Base-by-base conservation (phyloP, 2,329 filamentous ascomycete species). In the Endoconidiophora polonica region DNA sequence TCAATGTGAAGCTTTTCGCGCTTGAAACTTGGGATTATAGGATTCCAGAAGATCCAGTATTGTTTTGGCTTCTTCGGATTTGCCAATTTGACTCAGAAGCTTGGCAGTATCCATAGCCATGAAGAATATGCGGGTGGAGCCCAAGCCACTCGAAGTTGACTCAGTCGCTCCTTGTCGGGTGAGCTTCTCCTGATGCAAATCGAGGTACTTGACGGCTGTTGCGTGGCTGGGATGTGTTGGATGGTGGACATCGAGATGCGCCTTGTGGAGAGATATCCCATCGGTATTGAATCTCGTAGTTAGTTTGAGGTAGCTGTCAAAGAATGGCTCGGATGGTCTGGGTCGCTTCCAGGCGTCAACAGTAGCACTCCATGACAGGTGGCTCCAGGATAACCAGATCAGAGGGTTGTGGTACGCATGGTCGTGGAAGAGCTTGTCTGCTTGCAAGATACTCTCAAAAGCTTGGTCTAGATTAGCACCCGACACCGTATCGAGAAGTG, bases 161-260 rank as follows among this genome's bases (percentile, higher is more conserved):
- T 10, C 29, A 33, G 6, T 33, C 7, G 29, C 29, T 33, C 39
- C 26, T n/a, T 18, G 26, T 16, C 20, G 39, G 16, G 18, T 10
- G 6, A 44, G 10, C 23, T 20, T 10, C 4, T 39, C 42, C 7
- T 46, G 44, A 23, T 56, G 46, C 1, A 56, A 53, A 4, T 60
- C 55, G 16, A 77, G 66, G 48, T 71, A 68, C 2, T 64, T 57
- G 9, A 77, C 56, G 0, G 75, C 75, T 1, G 65, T 64, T 2
- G 62, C 59, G 20, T 69, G 65, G 23, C 67, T 65, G 0, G 75
- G 74, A 2, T 63, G 62, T 0, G 68, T 69, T 0, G 75, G 75
- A 56, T 78, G 74, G 51, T 73, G 65, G 1, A 79, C 63, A 24
- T 70, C 65, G 3, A 79, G 63, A 55, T 78, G 75, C 0, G 74